phyloP scores from a whole-genome alignment of 2,329 filamentous ascomycete genomes.

The Clonostachys sp. region DNA sequence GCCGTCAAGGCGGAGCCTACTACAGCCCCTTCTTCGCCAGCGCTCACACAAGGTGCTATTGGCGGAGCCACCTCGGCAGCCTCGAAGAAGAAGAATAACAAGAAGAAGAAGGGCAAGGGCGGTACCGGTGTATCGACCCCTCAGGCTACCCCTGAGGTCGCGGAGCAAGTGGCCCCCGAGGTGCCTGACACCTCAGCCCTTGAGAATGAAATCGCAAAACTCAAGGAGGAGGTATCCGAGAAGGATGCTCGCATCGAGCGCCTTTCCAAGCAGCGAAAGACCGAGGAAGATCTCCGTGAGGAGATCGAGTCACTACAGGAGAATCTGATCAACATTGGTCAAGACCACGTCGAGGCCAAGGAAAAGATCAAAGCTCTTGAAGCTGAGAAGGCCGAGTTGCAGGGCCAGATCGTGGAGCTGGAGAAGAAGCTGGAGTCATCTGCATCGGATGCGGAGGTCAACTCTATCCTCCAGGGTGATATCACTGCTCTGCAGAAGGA shows the following conservation, averaged over 20 bases:
- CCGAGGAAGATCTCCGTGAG: constrained; percentile 74
- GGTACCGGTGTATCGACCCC: constrained; percentile 23
- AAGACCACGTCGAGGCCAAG: constrained; percentile 80
- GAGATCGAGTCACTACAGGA: constrained; percentile 83
- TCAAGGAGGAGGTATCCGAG: constrained; percentile 49
- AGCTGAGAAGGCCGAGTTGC: constrained; percentile 62
- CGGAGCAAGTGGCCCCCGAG: constrained; percentile 24
- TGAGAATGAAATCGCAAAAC: constrained; percentile 41
- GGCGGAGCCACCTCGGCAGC: constrained; percentile 12
- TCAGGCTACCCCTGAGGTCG: constrained; percentile 23
- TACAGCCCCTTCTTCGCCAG: constrained; percentile 12
- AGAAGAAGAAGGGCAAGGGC: constrained; percentile 75
- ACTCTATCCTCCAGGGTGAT: constrained; percentile 54
- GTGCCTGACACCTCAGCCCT: constrained; percentile 27
- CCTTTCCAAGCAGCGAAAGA: constrained; percentile 65
- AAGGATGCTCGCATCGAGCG: constrained; percentile 72
- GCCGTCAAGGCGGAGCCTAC: constrained; percentile 10
- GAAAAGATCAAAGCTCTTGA: constrained; percentile 69
- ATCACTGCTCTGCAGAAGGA: constrained; percentile 50
- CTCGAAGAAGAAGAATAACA: constrained; percentile 70
- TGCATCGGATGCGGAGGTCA: constrained; percentile 30
- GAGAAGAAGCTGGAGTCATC: constrained; percentile 62
- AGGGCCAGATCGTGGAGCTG: constrained; percentile 57
- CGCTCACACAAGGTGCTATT: constrained; percentile 12
- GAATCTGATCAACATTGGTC: constrained; percentile 72